Base-by-base conservation (phyloP, 345 rosid genomes). In the Salix udensis region DNA sequence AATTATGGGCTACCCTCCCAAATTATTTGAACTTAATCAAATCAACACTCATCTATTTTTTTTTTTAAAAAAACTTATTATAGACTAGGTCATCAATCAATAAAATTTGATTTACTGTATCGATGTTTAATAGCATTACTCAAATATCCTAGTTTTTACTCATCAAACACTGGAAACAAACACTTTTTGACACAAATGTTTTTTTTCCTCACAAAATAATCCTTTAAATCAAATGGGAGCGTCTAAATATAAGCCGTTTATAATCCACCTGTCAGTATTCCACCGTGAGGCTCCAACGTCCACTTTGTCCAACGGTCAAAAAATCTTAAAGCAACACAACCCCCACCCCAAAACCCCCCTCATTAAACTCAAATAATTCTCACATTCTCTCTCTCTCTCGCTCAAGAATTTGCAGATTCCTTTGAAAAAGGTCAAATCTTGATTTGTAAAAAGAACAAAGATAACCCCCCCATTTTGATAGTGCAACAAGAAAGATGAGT, bases 261-360 rank as follows among this genome's bases (percentile, higher is more conserved):
- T 67, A 28, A 81, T 87, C 89, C 72, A 76, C 88, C 87, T 91
- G 88, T 74, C 46, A 24, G 67, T 74, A 83, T 74, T 68, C 65
- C 79, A 39, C 82, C 53, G 62, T 70, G 9, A 66, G n/a, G 5
- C 53, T 70, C 82, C 81, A 90, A 91, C 97, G 96, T 87, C 85
- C 82, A 86, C 73, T 81, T 86, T 80, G 68, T 53, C 79, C 86
- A 93, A 95, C 97, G 98, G 97, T 92, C 94, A 77, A 73, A 88
- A 84, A 79, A 26, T 7, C 64, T 48, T 16, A 81, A 52, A 74
- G 58, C 52, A 42, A 65, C 62, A 10, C 26, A 1, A 36, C 10
- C 13, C 2, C 14, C n/a, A n/a, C 15, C 31, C 40, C 11, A 13
- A 1, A 36, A 21, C 13, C 2, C 15, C 15, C 31, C 40, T 15